These are phyloP conservation scores for Triticum dicoccoides DNA, from an alignment of 176 grass and related monocot genomes.

Conservation along the genomic window DNA sequence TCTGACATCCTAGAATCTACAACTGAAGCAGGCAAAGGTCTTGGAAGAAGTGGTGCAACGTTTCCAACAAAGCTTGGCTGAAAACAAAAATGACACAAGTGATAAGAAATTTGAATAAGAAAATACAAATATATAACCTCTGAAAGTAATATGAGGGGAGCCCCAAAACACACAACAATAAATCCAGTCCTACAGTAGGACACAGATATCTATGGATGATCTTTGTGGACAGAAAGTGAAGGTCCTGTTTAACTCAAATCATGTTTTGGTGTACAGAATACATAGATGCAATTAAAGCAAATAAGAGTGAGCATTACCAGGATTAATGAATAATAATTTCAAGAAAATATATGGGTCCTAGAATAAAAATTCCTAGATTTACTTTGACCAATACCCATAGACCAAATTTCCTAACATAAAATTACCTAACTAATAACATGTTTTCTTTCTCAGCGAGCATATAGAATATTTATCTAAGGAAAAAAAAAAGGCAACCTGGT, in stretches of 20 bases:
- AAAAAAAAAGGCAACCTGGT: too few relatives aligned
- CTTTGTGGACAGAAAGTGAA: neutral
- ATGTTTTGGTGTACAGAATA: neutral
- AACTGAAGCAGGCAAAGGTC: slow-evolving; percentile 71
- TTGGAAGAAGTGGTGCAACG: slow-evolving; percentile 64
- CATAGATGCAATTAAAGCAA: neutral
- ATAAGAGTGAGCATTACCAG: neutral
- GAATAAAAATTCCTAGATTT: neutral
- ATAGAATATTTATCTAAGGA: neutral
- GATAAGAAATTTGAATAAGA: neutral
- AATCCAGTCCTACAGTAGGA: slow-evolving; percentile 9
- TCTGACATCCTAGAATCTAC: slow-evolving; percentile 56
- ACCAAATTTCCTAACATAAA: neutral
- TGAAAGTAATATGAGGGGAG: slow-evolving; percentile 24
- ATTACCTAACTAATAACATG: neutral
- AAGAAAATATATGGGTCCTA: neutral
- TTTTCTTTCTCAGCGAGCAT: neutral
- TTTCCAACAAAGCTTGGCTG: slow-evolving; percentile 72
- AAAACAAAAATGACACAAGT: neutral
- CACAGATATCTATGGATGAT: neutral
- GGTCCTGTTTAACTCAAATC: neutral
- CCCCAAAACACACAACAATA: neutral
- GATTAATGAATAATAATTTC: neutral
- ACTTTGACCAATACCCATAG: neutral
- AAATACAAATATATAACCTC: neutral